Base-by-base conservation (phyloP, 495 filamentous ascomycete species). In the Cairneyella variabilis region DNA sequence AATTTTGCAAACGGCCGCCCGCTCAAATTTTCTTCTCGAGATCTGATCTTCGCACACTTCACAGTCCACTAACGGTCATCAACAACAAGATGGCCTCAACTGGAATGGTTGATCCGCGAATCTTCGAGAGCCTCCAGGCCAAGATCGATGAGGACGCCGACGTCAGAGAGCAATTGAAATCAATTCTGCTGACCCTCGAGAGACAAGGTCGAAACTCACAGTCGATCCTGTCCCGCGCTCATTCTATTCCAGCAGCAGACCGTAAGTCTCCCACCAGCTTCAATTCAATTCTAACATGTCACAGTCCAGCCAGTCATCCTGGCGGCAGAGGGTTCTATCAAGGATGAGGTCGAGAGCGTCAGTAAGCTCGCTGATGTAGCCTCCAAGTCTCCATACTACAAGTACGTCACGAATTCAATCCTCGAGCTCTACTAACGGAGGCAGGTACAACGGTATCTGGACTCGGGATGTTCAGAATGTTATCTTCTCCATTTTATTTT, bases 331-430 rank as follows among this genome's bases (percentile, higher is more conserved):
- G 64, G 69, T 26, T 71, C 74, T 17, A 82, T 91, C 68, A 64
- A 70, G 49, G 68, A 80, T 21, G 76, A 85, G 60, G 67, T 81
- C 28, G 67, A 74, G 14, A 76, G 71, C 22, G 71, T 91, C 21
- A 54, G 62, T 18, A 77, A 80, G 48, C 80, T 98, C 41, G 77
- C 83, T 40, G 67, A 71, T 38, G 79, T 89, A 44, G 86, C 90
- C 6, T 89, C 90, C 34, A 73, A 85, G 59, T 83, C 91, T 62
- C 91, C 93, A 0, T 98, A 96, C 71, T 97, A 96, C 83, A 96
- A 95, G 74, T 85, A 62, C 38, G 64, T 44, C 12, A 18, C 52
- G 10, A n/a, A 12, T 25, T 42, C 6, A 20, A 27, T 3, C 21
- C 14, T 16, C 14, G 40, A 28, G 44, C 21, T 21, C 16, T 36